phyloP scores from a whole-genome alignment of 352 stramenopile species.

The Phytophthora tubulina region DNA sequence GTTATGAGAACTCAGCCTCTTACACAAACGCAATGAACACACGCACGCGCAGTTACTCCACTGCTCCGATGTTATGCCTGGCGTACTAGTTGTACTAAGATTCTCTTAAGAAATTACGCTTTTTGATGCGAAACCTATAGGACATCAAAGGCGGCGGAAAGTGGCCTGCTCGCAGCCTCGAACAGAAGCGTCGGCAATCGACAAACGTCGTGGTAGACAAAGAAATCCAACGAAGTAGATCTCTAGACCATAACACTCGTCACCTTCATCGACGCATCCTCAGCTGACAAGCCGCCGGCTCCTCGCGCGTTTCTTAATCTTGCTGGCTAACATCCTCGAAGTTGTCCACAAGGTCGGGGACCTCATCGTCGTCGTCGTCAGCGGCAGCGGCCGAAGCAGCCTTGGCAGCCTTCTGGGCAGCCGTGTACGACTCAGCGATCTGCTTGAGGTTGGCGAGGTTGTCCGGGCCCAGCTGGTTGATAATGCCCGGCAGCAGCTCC shows the following conservation, averaged over 20 bases:
- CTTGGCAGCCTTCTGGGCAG: slow-evolving; percentile 82
- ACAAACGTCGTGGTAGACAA: slow-evolving; percentile 6
- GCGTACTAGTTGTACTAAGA: slow-evolving; percentile 72
- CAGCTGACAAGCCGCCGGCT: slow-evolving; percentile 21
- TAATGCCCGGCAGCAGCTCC: slow-evolving; percentile 98
- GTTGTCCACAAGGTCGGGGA: slow-evolving; percentile 98
- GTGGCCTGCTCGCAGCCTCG: slow-evolving; percentile 12
- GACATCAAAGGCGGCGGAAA: slow-evolving; percentile 34
- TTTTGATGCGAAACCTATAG: slow-evolving; percentile 58
- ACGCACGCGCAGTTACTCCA: slow-evolving; percentile 27
- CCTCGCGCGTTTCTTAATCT: slow-evolving; percentile 64
- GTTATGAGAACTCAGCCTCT: not conserved
- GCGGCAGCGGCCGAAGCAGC: slow-evolving; percentile 60
- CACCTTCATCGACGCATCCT: slow-evolving; percentile 5
- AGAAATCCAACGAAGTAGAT: slow-evolving; percentile 13
- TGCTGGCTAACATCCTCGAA: slow-evolving; percentile 97
- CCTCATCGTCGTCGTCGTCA: slow-evolving; percentile 95
- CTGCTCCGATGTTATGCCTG: slow-evolving; percentile 55
- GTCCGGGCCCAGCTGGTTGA: slow-evolving; percentile 98
- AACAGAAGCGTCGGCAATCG: slow-evolving; percentile 5
- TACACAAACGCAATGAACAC: slow-evolving; percentile 32
- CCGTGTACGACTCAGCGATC: slow-evolving; percentile 92
- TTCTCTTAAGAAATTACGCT: slow-evolving; percentile 60
- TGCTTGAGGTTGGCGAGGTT: slow-evolving; percentile 97
- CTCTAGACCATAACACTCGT: not conserved